These are phyloP conservation scores for Beta macrorhiza DNA, from an alignment of 179 eudicot species.

Conservation along the genomic window DNA sequence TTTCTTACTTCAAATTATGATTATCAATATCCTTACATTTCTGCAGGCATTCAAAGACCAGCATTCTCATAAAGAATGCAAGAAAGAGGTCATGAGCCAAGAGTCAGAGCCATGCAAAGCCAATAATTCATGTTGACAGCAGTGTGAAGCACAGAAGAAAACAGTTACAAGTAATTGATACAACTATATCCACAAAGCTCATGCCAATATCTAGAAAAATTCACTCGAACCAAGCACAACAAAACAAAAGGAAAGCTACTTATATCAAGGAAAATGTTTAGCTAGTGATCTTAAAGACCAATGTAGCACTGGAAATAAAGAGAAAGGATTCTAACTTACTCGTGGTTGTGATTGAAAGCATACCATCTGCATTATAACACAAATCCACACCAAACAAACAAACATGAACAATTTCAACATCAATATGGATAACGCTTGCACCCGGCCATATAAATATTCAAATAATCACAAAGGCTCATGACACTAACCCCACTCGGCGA, in stretches of 20 bases:
- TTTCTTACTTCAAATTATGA: background rate
- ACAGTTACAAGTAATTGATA: background rate
- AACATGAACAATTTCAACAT: conserved; percentile 1
- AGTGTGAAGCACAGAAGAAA: background rate
- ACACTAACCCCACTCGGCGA: conserved; percentile 38
- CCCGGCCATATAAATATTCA: background rate
- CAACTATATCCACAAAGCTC: background rate
- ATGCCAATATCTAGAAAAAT: background rate
- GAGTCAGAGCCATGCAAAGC: background rate
- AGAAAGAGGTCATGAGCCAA: background rate
- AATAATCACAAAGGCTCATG: background rate
- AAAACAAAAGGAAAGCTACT: background rate
- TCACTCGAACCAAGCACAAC: background rate
- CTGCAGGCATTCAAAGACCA: background rate
- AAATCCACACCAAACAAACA: conserved; percentile 18
- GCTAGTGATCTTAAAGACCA: background rate
- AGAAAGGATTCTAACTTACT: conserved; percentile 38
- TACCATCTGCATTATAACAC: conserved; percentile 60
- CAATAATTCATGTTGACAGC: background rate
- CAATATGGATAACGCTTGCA: background rate
- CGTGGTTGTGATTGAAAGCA: conserved; percentile 65
- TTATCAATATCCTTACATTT: background rate
- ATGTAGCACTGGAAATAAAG: background rate
- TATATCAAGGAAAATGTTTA: background rate
- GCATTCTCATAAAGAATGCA: background rate